Evolutionary conservation across 1,139 yeast species (phyloP).

Genomic region (Maudiozyma humilis): DNA sequence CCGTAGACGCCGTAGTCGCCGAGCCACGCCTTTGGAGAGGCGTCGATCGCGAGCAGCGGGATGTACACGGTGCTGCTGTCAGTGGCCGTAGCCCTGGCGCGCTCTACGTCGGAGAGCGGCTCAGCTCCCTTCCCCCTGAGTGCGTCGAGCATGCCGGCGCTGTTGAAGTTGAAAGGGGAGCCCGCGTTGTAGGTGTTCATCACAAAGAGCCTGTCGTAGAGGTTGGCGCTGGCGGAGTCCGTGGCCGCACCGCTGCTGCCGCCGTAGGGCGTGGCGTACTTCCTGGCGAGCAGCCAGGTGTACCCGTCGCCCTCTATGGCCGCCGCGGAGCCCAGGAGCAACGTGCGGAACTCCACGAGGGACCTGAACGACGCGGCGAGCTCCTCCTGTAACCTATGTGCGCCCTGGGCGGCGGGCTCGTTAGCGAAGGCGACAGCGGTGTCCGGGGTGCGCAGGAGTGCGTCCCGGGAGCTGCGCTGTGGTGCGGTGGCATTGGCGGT

Average conservation of each 20-base stretch:
- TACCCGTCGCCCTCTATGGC: conserved; percentile 68
- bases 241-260: too few species aligned
- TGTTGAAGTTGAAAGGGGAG: conserved; percentile 40
- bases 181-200: conserved; percentile 74
- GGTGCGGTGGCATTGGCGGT: conserved; percentile 15
- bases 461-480: conserved; percentile 14
- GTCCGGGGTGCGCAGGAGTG: conserved; percentile 41
- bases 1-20: conserved; percentile 73
- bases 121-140: conserved; percentile 12
- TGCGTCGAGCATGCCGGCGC: conserved; percentile 28
- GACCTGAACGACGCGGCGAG: conserved; percentile 58
- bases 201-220: conserved; percentile 45
- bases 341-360: conserved; percentile 53
- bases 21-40: conserved; percentile 59
- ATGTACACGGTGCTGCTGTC: conserved; percentile 34
- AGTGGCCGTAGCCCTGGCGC: conserved; percentile 19
- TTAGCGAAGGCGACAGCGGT: conserved; percentile 30
- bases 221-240: conserved; percentile 15
- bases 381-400: conserved; percentile 35
- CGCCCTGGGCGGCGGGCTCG: conserved; percentile 31
- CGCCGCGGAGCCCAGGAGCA: conserved; percentile 51
- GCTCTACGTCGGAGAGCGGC: conserved; percentile 15
- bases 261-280: conserved; percentile 18
- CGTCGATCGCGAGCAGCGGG: conserved; percentile 64
- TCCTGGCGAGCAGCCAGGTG: conserved; percentile 66